These are phyloP conservation scores for Phytophthora fragariaefolia DNA, from an alignment of 352 stramenopile genomes.

Conservation along the genomic window DNA sequence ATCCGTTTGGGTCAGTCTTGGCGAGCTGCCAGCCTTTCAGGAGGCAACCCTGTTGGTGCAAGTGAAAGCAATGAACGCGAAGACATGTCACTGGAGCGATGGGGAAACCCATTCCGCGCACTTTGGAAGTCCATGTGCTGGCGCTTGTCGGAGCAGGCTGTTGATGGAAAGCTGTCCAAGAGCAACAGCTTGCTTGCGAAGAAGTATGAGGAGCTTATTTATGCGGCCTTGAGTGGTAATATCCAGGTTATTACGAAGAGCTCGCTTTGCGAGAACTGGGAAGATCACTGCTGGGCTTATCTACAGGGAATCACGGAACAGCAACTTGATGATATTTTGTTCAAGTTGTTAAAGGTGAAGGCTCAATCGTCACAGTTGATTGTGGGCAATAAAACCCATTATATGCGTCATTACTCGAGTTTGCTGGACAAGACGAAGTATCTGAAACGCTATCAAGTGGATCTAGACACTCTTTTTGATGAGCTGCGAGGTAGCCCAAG, in stretches of 20 bases:
- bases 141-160: slow-evolving; percentile 69
- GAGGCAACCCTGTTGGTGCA: slow-evolving; percentile 62
- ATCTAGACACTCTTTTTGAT: slow-evolving; percentile 79
- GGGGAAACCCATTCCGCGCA: slow-evolving; percentile 83
- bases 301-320: slow-evolving; percentile 72
- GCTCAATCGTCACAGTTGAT: slow-evolving; percentile 74
- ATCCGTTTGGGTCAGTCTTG: slow-evolving; percentile 77
- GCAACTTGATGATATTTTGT: slow-evolving; percentile 73
- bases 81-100: slow-evolving; percentile 63
- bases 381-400: slow-evolving; percentile 69
- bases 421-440: slow-evolving; percentile 80
- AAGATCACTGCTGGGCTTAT: slow-evolving; percentile 88
- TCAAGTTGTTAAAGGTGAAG: slow-evolving; percentile 80
- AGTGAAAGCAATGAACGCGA: slow-evolving; percentile 58
- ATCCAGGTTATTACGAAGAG: slow-evolving; percentile 69
- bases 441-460: slow-evolving; percentile 72
- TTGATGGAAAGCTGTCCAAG: slow-evolving; percentile 59
- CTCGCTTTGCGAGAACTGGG: slow-evolving; percentile 79
- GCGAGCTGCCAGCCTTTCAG: slow-evolving; percentile 80
- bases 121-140: slow-evolving; percentile 90
- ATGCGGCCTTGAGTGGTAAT: slow-evolving; percentile 81
- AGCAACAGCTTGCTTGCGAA: slow-evolving; percentile 64
- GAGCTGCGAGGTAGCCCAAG: slow-evolving; percentile 69
- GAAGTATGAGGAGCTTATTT: slow-evolving; percentile 83
- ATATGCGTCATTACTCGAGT: slow-evolving; percentile 57